Evolutionary conservation across 179 eudicot species (phyloP), one percentile per base, ranked within the genome.

Genomic region (Patellifolia procumbens): DNA sequence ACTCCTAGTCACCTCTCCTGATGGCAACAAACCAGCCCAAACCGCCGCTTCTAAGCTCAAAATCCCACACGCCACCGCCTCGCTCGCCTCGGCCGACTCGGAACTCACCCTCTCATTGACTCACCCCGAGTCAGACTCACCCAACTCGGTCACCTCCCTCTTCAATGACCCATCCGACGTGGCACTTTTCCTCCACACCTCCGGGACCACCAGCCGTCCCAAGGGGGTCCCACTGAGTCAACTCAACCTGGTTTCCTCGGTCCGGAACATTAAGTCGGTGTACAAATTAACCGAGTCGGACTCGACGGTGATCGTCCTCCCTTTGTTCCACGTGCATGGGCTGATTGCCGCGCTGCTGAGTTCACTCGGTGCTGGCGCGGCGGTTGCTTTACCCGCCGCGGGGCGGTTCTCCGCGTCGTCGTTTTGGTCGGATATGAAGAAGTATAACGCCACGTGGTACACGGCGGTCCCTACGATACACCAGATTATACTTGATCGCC

Each of bases 381-480:
- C 91, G 0, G 92, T 91, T 24, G 66, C 86, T 4, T 85, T 91
- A 16, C 96, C 92, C 0, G 42, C 91, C 0, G 91, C 88, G 0
- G 96, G 96, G 1, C 60, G 96, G 31, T 91, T 89, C 87, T 91
- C 96, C 0, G 96, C 92, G 0, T 76, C 96, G 7, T 61, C 92
- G 12, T 91, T 91, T 70, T 89, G 96, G 96, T 43, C 83, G 0
- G 96, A 91, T 71, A 89, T 91, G 92, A 85, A 72, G 7, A 76
- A 72, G 19, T 84, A 87, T 51, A 62, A 79, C n/a, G 92, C 92
- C 70, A 89, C 96, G 2, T 91, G 96, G 92, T 91, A 91, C 82
- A 91, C 96, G 0, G 91, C 96, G 0, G 96, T 91, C 13, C 96
- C 96, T 7, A 91, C 96, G 3, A 91, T 91, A 16, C 96, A 91